Evolutionary conservation across 2,329 filamentous ascomycete genomes (phyloP).

Genomic region (Mycosphaerella sp.): DNA sequence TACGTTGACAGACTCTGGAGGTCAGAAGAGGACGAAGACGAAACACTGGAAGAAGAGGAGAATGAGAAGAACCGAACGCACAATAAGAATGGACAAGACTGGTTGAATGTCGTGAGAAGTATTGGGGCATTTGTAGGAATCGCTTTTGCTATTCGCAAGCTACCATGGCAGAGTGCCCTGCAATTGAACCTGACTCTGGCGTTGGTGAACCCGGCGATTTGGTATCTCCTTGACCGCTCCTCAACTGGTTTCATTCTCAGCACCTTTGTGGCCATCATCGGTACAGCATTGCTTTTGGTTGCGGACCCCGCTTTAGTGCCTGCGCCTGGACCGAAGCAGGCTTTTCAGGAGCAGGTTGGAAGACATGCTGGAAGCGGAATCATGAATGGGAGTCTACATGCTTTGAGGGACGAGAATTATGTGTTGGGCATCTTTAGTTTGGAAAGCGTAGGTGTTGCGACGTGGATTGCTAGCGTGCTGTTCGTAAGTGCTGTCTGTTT

Average conservation of each 20-base stretch:
- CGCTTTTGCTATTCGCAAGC: conserved; percentile 75
- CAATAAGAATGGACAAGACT: conserved; percentile 36
- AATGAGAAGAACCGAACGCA: conserved; percentile 15
- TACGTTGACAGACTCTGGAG: conserved; percentile 77
- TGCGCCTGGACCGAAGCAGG: conserved; percentile 48
- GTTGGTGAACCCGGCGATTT: conserved; percentile 84
- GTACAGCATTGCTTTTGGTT: conserved; percentile 66
- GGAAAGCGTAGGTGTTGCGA: conserved; percentile 63
- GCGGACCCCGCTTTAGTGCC: conserved; percentile 75
- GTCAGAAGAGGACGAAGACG: conserved; percentile 44
- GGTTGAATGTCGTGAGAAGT: conserved; percentile 65
- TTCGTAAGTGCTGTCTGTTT: conserved; percentile 96
- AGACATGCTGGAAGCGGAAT: conserved; percentile 8
- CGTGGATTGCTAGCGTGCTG: conserved; percentile 88
- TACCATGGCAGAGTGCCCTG: conserved; percentile 91
- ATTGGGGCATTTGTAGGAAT: conserved; percentile 67
- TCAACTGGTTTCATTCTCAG: conserved; percentile 77
- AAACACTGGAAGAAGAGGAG: conserved; percentile 20
- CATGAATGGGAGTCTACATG: conserved; percentile 20
- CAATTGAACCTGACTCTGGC: conserved; percentile 86
- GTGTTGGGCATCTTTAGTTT: conserved; percentile 50
- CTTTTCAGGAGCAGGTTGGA: conserved; percentile 23
- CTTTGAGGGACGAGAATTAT: conserved; percentile 19
- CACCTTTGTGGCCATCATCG: conserved; percentile 62
- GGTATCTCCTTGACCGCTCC: conserved; percentile 93